Evolutionary conservation across 192 early-diverging fungal genomes (phyloP), one percentile per base, ranked within the genome.

Genomic region (Coemansia sp.): DNA sequence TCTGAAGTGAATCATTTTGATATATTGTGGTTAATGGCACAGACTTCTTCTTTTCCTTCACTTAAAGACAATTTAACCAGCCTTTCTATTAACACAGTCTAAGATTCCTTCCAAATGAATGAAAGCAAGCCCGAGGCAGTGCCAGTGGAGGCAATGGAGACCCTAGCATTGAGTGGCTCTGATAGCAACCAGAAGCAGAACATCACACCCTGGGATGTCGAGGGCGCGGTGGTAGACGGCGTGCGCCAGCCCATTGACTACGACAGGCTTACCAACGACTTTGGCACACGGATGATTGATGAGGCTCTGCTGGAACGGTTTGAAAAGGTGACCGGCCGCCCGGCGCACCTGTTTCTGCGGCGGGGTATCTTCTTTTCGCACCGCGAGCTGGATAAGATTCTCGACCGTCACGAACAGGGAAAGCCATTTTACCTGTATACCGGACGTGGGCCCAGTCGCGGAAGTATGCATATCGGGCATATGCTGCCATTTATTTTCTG

Each of bases 351-450:
- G 57, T 88, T 93, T 51, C 82, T 98, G 58, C 84, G 95, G 48
- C 85, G 96, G 56, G 94, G 94, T 21, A 72, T 95, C 22, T 94
- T 98, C 79, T 98, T 96, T 68, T 97, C 94, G 51, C 96, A 98
- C 76, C 74, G 90, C 80, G 96, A 98, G 57, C 82, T 98, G 55
- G 85, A 61, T 22, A 67, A 70, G 50, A 93, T 98, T 60, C 85
- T 98, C 44, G 93, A 95, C 80, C 84, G 90, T 49, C 91, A 89
- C 82, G 96, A 98, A 76, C 86, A 95, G 76, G 93, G 93, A 78
- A 94, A 97, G 80, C 96, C 96, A 16, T 98, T 98, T 74, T 98
- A 86, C 70, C 78, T 98, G 56, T 98, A 98, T 84, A 98, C 96
- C 44, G 96, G 96, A 14, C 93, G 96, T 67, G 96, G 96, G 25